phyloP scores from a whole-genome alignment of 768 basidiomycete genomes.

The Tylopilus felleus region DNA sequence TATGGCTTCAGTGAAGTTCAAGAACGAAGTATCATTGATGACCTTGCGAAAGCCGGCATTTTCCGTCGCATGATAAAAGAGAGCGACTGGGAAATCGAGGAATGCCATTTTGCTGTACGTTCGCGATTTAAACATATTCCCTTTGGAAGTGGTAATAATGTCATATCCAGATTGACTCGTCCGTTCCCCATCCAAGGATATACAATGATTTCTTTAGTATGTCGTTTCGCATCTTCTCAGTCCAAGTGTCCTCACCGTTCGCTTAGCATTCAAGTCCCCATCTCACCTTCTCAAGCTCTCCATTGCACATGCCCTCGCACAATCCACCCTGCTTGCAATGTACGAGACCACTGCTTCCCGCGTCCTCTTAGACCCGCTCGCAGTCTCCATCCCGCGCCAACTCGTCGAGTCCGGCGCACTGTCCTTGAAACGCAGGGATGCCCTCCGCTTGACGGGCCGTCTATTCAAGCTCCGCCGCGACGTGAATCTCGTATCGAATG shows the following conservation, averaged over 20 bases:
- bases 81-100: constrained; percentile 87
- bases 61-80: constrained; percentile 59
- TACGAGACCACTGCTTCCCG: constrained; percentile 78
- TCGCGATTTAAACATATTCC: background rate
- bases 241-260: background rate
- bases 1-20: constrained; percentile 80
- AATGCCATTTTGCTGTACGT: constrained; percentile 81
- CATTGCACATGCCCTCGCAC: constrained; percentile 91
- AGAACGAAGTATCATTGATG: constrained; percentile 82
- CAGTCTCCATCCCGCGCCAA: constrained; percentile 79
- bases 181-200: constrained; percentile 83
- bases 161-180: constrained; percentile 64
- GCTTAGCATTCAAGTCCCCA: constrained; percentile 81
- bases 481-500: constrained; percentile 88
- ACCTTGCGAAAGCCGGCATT: constrained; percentile 68
- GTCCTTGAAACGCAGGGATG: constrained; percentile 72
- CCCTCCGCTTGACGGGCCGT: constrained; percentile 80
- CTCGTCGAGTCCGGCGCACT: constrained; percentile 77
- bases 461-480: constrained; percentile 87
- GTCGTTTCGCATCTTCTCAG: constrained; percentile 26
- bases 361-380: constrained; percentile 73
- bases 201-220: constrained; percentile 96
- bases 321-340: constrained; percentile 87
- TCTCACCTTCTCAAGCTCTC: constrained; percentile 90
- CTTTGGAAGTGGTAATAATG: background rate